Percentiles rank a stretch among this genome's conserved stretches.
These are phyloP conservation scores for Oenanthe javanica DNA, from an alignment of 140 eudicot genomes.

Conservation along the genomic window DNA sequence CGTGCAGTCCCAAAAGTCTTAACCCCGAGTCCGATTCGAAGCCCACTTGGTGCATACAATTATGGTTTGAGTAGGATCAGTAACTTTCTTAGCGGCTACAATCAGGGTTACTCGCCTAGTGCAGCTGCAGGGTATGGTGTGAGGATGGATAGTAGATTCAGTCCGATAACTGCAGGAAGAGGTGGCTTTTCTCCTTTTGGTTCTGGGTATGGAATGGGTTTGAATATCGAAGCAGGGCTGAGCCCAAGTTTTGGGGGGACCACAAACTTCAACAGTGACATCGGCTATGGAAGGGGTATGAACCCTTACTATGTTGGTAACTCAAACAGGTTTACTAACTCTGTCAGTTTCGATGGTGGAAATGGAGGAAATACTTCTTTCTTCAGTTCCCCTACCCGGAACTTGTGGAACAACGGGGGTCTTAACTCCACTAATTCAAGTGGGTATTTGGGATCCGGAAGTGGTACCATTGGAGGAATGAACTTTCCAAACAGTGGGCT, in stretches of 20 bases:
- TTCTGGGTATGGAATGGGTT: conserved; percentile 46
- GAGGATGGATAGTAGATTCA: conserved; percentile 49
- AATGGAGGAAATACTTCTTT: conserved; percentile 54
- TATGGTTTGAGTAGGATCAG: conserved; percentile 45
- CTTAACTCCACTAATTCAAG: conserved; percentile 33
- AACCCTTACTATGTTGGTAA: conserved; percentile 44
- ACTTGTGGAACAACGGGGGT: conserved; percentile 55
- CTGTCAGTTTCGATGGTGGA: conserved; percentile 46
- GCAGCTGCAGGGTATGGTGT: conserved; percentile 45
- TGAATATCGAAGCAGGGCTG: conserved; percentile 46
- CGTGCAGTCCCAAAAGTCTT: conserved; percentile 67
- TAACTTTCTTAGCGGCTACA: conserved; percentile 42
- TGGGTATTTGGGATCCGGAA: conserved; percentile 36
- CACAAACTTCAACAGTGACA: conserved; percentile 24
- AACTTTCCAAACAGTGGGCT: conserved; percentile 38
- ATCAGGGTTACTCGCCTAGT: conserved; percentile 47
- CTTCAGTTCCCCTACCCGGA: conserved; percentile 46
- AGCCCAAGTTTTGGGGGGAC: conserved; percentile 35
- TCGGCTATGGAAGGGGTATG: conserved; percentile 45
- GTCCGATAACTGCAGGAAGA: conserved; percentile 34
- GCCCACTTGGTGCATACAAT: conserved; percentile 38
- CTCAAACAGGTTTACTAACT: conserved; percentile 47
- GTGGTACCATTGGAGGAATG: conserved; percentile 39
- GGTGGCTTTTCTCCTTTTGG: conserved; percentile 37
- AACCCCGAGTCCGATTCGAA: conserved; percentile 47